These are phyloP conservation scores for Penicillium sp. DNA, from an alignment of 2,329 filamentous ascomycete genomes.

Conservation along the genomic window DNA sequence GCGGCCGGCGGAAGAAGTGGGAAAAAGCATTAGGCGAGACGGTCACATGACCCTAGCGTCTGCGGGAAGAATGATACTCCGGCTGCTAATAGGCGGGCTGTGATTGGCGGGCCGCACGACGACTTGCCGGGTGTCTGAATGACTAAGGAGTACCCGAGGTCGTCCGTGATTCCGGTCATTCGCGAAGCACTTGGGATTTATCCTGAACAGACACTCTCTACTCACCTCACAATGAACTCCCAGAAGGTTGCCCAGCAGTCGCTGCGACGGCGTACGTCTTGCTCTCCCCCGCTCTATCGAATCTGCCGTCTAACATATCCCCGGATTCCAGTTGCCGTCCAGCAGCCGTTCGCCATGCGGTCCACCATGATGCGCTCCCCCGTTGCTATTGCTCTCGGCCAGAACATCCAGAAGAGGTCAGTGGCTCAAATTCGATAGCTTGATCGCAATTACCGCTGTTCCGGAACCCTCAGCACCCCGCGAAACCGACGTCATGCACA, in stretches of 20 bases:
- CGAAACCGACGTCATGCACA: conserved; percentile 32
- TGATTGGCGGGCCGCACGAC: conserved; percentile 35
- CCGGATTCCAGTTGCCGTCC: conserved; percentile 43
- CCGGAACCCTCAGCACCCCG: neutral
- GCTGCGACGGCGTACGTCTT: conserved; percentile 51
- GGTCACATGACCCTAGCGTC: conserved; percentile 14
- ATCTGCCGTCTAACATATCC: conserved; percentile 26
- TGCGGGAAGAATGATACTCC: conserved; percentile 41
- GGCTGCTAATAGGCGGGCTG: conserved; percentile 32
- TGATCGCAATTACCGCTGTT: conserved; percentile 1
- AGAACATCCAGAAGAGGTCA: conserved; percentile 49
- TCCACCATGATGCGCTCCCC: conserved; percentile 47
- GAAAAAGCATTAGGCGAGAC: conserved; percentile 18
- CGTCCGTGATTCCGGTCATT: conserved; percentile 38
- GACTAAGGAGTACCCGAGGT: conserved; percentile 43
- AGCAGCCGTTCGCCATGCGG: conserved; percentile 46
- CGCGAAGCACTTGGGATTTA: conserved; percentile 24
- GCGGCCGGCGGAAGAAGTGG: conserved; percentile 10
- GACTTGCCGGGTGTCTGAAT: conserved; percentile 23
- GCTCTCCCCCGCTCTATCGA: neutral
- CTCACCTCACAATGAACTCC: conserved; percentile 45
- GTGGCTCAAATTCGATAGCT: conserved; percentile 10
- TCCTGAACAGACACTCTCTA: conserved; percentile 21
- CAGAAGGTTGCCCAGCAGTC: conserved; percentile 52
- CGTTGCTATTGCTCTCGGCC: conserved; percentile 46